Evolutionary conservation across 495 filamentous ascomycete species (phyloP).

Genomic region (Lineolata rhizophorae): DNA sequence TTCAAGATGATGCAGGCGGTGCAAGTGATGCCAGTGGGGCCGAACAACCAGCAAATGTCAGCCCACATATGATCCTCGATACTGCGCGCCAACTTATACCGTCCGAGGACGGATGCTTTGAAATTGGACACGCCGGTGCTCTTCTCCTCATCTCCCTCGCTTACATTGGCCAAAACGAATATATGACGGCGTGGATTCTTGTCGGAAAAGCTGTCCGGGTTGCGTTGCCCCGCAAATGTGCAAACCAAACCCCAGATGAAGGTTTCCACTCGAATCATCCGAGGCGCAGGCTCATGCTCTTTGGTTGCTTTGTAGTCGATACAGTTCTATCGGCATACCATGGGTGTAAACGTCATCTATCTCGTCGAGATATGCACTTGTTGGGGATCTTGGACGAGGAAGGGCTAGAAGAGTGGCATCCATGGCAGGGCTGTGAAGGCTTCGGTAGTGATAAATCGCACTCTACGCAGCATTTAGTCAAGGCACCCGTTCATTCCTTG

Average conservation of each 20-base stretch:
- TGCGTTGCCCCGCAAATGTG: conserved; percentile 18
- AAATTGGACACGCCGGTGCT: conserved; percentile 40
- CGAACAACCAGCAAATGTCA: too few relatives aligned
- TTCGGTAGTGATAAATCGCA: conserved; percentile 19
- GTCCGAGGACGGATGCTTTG: conserved; percentile 30
- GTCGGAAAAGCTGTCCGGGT: conserved; percentile 39
- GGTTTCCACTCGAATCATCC: too few relatives aligned
- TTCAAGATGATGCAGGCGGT: conserved; percentile 13
- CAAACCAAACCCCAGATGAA: too few relatives aligned
- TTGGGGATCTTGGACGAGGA: conserved; percentile 33
- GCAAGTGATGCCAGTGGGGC: too few relatives aligned
- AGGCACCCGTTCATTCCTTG: conserved; percentile 31
- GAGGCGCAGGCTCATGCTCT: conserved; percentile 29
- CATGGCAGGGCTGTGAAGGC: conserved; percentile 31
- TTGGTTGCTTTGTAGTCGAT: conserved; percentile 46
- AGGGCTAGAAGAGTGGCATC: conserved; percentile 52
- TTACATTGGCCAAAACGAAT: conserved; percentile 31
- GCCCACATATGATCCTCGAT: conserved; percentile 31
- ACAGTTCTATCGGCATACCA: conserved; percentile 37
- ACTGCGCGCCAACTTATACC: conserved; percentile 38
- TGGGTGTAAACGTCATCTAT: conserved; percentile 29
- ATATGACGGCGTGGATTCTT: conserved; percentile 35
- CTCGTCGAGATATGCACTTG: conserved; percentile 22
- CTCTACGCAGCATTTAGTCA: conserved; percentile 12
- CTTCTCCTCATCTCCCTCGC: conserved; percentile 37